Base-by-base conservation (phyloP, 768 basidiomycete species). In the Mycena amicta region DNA sequence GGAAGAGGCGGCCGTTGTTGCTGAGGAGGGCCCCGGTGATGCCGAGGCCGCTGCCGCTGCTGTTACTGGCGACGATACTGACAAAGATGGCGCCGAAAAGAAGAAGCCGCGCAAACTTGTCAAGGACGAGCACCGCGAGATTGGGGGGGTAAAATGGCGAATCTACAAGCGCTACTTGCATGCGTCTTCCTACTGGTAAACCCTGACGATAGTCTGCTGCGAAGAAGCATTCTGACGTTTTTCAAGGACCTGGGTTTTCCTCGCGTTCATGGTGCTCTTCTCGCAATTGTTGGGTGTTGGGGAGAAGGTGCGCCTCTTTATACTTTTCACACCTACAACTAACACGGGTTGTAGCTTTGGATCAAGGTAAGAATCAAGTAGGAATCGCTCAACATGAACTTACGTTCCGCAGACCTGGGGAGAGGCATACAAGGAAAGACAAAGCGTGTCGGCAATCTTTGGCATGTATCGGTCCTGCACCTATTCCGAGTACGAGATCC, bases 51-150 rank as follows among this genome's bases (percentile, higher is more conserved):
- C 31, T n/a, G 70, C 66, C 28, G 66, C 67, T 26, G 72, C 67
- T 27, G 70, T 67, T 41, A 64, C 64, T 12, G 74, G 72, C 2
- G 64, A 65, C 23, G 71, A 69, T 26, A 70, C 62, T 22, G 67
- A 62, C 4, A 70, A 56, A 20, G 67, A 68, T 2, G 61, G 65
- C 11, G 66, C 62, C 5, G 72, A 69, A 23, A 71, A 68, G 23
- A 45, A 45, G 43, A n/a, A 5, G 8, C 87, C 90, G 0, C 74
- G 86, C 27, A 89, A 91, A 65, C 72, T 93, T 12, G 71, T 93
- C 56, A 87, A 92, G 68, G 92, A 93, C 49, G 92, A 95, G 67
- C 87, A 92, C 57, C 71, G 92, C 43, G 90, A 90, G 60, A 80
- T 80, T 1, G 94, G 93, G 0, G 85, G 87, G 33, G 93, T 95